Evolutionary conservation across 495 filamentous ascomycete genomes (phyloP), one percentile per base, ranked within the genome.

Genomic region (Ascodesmis nigricans): DNA sequence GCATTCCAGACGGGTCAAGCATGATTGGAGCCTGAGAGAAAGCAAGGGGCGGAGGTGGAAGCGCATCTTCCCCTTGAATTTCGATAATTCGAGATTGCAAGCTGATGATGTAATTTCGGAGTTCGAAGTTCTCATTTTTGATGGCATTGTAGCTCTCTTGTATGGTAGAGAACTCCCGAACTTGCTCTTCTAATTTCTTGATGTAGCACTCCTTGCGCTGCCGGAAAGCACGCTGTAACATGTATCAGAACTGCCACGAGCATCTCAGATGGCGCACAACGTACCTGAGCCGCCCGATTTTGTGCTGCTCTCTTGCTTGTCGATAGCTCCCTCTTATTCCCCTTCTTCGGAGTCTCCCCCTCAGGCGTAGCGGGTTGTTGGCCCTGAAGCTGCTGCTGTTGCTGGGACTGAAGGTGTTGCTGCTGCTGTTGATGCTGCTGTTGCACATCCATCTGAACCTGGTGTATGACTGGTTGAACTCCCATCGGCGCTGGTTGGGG

Each of bases 191-290:
- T 10, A 97, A 64, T 52, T 83, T 82, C 60, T 91, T 91, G 54
- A 97, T 97, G 53, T 95, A 92, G 21, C 73, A 77, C 58, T 97
- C 87, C 56, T 97, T 97, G 34, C 87, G 77, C 62, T 93, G 83
- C 16, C 87, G 78, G 57, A 97, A 97, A 14, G 87, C 87, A 44
- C 87, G 73, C 87, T 95, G 49, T 42, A 25, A 18, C 42, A 31
- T 18, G 9, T 34, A 39, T 16, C 29, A 27, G 9, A 35, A 23
- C 25, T 9, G 16, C 13, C 15, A 7, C 8, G 4, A 25, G 18
- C 11, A 23, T 15, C 21, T 19, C 4, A 44, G 9, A 22, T 24
- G 17, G 4, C 10, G 23, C 6, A n/a, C 14, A 10, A 59, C 65
- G 30, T 66, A 93, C 87, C 73, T 97, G 87, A 29, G 87, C 87